These are phyloP conservation scores for Yamadazyma songkhlaensis DNA, from an alignment of 1,139 yeast species.

Conservation along the genomic window DNA sequence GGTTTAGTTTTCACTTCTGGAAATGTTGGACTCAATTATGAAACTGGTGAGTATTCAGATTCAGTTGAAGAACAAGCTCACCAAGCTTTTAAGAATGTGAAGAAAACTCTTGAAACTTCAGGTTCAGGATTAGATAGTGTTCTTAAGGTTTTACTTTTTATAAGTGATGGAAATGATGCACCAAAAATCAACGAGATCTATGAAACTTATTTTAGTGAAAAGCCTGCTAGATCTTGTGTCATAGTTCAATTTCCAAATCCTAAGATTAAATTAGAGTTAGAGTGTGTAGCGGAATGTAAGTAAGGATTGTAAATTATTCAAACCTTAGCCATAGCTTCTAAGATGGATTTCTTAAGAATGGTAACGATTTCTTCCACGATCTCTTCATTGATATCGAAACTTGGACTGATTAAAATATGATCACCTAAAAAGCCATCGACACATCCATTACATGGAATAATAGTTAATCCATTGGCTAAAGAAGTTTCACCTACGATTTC, in stretches of 20 bases:
- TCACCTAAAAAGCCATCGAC: slow-evolving; percentile 48
- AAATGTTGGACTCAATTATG: slow-evolving; percentile 14
- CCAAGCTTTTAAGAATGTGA: slow-evolving; percentile 35
- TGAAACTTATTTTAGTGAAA: slow-evolving; percentile 34
- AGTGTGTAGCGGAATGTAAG: slow-evolving; percentile 30
- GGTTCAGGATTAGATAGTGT: slow-evolving; percentile 43
- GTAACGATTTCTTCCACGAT: background rate
- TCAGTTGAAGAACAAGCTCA: slow-evolving; percentile 37
- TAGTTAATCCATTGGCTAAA: slow-evolving; percentile 31
- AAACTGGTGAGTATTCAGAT: slow-evolving; percentile 27
- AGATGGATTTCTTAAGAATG: background rate
- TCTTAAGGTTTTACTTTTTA: slow-evolving; percentile 46
- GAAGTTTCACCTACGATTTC: slow-evolving; percentile 29
- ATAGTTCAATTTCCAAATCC: slow-evolving; percentile 43
- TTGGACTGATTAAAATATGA: slow-evolving; percentile 34
- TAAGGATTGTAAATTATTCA: slow-evolving; percentile 8
- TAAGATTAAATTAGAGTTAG: slow-evolving; percentile 40
- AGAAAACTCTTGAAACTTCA: slow-evolving; percentile 37
- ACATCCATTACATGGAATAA: slow-evolving; percentile 18
- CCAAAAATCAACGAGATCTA: slow-evolving; percentile 44
- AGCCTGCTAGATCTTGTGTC: slow-evolving; percentile 52
- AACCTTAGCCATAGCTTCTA: background rate
- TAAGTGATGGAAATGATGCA: slow-evolving; percentile 37
- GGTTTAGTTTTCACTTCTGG: slow-evolving; percentile 47
- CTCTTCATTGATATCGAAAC: background rate